Conservation (phyloP, 2,329 filamentous ascomycete genomes). For the Ophioceras dolichostomum region DNA sequence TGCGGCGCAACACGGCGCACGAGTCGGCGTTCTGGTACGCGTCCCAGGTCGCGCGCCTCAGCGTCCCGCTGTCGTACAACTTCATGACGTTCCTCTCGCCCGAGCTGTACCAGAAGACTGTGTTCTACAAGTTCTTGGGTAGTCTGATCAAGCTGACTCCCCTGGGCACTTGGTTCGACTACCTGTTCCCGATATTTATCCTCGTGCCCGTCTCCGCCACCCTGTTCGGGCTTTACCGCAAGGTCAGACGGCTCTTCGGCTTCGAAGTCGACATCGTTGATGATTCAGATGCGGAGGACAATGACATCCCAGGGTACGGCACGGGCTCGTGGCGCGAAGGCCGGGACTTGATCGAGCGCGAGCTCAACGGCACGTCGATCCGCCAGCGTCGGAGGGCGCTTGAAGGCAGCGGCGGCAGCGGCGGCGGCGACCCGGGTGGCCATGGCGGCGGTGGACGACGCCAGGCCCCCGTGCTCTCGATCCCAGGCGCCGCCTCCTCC, state of each 20-base stretch:
- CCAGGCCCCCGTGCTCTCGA: conserved; percentile 35
- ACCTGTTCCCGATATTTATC: conserved; percentile 79
- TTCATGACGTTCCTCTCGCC: conserved; percentile 81
- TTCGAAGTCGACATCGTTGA: conserved; percentile 65
- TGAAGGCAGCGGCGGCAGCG: conserved; percentile 18
- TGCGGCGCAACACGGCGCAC: conserved; percentile 79
- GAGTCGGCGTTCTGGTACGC: conserved; percentile 96
- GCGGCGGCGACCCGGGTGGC: conserved; percentile 9
- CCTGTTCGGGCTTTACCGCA: conserved; percentile 80
- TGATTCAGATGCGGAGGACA: conserved; percentile 52
- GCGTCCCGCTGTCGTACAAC: conserved; percentile 88
- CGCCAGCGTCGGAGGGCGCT: conserved; percentile 34
- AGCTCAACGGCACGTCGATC: conserved; percentile 54
- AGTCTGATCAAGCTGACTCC: conserved; percentile 71
- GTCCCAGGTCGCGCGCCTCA: conserved; percentile 82
- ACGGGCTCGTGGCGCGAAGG: conserved; percentile 86
- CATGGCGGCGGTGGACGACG: conserved; percentile 12
- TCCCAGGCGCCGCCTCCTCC: conserved; percentile 22
- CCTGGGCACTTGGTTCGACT: conserved; percentile 73
- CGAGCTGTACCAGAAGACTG: conserved; percentile 61
- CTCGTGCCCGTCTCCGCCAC: conserved; percentile 77
- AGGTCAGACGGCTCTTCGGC: conserved; percentile 63
- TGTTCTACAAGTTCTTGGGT: conserved; percentile 82
- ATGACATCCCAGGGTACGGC: conserved; percentile 53
- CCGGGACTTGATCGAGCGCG: conserved; percentile 77